Evolutionary conservation across 495 filamentous ascomycete genomes (phyloP), one percentile per base, ranked within the genome.

Genomic region (Trichocladium antarcticum): DNA sequence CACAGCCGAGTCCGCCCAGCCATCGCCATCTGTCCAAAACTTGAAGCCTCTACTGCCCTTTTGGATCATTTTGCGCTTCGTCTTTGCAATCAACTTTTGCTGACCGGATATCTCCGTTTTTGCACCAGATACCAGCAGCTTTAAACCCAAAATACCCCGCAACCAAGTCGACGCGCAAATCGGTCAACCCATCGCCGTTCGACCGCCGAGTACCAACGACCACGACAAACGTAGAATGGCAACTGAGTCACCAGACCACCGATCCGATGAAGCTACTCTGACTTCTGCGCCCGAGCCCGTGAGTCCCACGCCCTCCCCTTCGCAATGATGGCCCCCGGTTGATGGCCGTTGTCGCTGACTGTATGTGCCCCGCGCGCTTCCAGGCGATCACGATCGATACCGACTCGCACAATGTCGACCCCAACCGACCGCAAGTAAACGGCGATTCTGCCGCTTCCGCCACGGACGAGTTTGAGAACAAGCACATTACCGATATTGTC

Each of bases 151-250:
- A 38, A 57, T 38, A 51, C 49, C 43, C 51, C 51, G 37, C 58
- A 54, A 55, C 47, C 27, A 37, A 53, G 37, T 46, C 42, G 41
- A 55, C 49, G 45, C 49, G 53, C 53, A 31, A 55, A 43, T 47
- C 24, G 16, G 28, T 19, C 20, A 41, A 45, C 42, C 42, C 38
- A 32, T 56, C 42, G 51, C 51, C 41, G 49, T 41, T 54, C 24
- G 24, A 27, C 24, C 5, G 31, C 7, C 42, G 54, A 58, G 19
- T 31, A 32, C 37, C 53, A 47, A 44, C 51, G 42, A 55, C 46
- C 52, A 29, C 48, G 47, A 55, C 42, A 58, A 67, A 58, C 67
- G 70, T 68, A 78, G 75, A 71, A 78, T 78, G 75, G 75, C 75
- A 66, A 73, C 74, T 65, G 74, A 74, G 69, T 72, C 68, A 68